Base-by-base conservation (phyloP, 164 flowering plant species). In the Kalanchoe fedtschenkoi region DNA sequence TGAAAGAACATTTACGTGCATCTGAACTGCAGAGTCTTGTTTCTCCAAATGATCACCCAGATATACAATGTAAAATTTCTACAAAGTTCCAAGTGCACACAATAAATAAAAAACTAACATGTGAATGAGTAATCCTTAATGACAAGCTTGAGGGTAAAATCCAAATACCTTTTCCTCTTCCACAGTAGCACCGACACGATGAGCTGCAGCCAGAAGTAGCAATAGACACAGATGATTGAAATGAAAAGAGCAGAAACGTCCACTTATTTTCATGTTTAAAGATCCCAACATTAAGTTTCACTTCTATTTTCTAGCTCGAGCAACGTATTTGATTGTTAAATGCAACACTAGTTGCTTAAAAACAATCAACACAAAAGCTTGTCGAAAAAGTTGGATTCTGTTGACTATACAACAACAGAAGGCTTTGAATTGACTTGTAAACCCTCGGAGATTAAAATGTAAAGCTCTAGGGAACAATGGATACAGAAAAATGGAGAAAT, bases 21-120 rank as follows among this genome's bases (percentile, higher is more conserved):
- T 63, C 53, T 73, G 69, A n/a, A 55, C 47, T 26, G 79, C 64
- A 19, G 56, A 22, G 32, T 69, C 72, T 54, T 63, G 58, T 47
- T 15, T 33, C 35, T 0, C 41, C 4, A 67, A 66, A 24, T 32
- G 64, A 64, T 83, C 82, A 60, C 76, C 85, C 79, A 85, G 66
- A 72, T 75, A 85, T 30, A 76, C 84, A 41, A 87, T 82, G 73
- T 81, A 87, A 58, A 75, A 74, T 2, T 71, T 71, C 87, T 83
- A 75, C 46, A 61, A 35, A 65, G 32, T 24, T 26, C 29, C 55
- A 19, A 46, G 9, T 5, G 21, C 53, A 21, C 21, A n/a, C n/a
- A n/a, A n/a, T n/a, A n/a, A n/a, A n/a, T n/a, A n/a, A n/a, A n/a
- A n/a, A n/a, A n/a, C n/a, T n/a, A n/a, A n/a, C n/a, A n/a, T n/a